Percentiles rank a stretch among this genome's conserved stretches.
Conservation (phyloP, 2,329 filamentous ascomycete genomes). For the Domatiomyces catenatus region DNA sequence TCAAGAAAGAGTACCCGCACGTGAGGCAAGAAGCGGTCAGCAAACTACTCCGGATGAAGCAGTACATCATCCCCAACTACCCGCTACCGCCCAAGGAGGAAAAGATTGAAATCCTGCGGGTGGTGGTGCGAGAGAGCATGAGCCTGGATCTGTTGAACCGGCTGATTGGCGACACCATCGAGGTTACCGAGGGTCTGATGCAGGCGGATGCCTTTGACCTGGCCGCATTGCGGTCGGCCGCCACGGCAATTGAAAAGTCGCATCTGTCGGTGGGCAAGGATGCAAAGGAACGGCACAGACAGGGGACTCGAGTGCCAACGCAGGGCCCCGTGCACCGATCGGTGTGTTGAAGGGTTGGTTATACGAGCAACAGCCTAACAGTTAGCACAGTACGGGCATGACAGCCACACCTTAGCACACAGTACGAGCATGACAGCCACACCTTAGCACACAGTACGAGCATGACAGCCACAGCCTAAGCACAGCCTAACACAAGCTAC, state of each 20-base stretch:
- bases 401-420: too few species aligned
- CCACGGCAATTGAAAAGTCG: constrained; percentile 28
- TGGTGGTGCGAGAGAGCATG: constrained; percentile 53
- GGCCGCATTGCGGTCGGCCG: constrained; percentile 30
- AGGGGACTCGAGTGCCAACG: constrained; percentile 33
- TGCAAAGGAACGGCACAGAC: constrained; percentile 24
- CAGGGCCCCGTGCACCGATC: constrained; percentile 32
- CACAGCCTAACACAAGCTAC: too few species aligned
- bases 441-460: too few species aligned
- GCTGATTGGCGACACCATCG: constrained; percentile 45
- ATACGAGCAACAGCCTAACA: too few species aligned
- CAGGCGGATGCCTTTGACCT: constrained; percentile 38
- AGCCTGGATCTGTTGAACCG: constrained; percentile 52
- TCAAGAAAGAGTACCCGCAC: constrained; percentile 45
- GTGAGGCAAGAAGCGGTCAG: constrained; percentile 50
- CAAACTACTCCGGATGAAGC: constrained; percentile 47
- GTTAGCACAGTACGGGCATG: too few species aligned
- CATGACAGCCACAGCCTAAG: too few species aligned
- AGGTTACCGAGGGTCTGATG: constrained; percentile 47
- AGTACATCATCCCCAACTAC: constrained; percentile 61
- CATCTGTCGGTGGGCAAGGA: constrained; percentile 24
- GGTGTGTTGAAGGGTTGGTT: constrained; percentile 27
- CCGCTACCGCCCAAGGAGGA: constrained; percentile 48
- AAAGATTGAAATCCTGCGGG: constrained; percentile 49
- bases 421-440: too few species aligned